These are phyloP conservation scores for Purpureocillium lavendulum DNA, from an alignment of 2,329 filamentous ascomycete genomes.

Conservation along the genomic window DNA sequence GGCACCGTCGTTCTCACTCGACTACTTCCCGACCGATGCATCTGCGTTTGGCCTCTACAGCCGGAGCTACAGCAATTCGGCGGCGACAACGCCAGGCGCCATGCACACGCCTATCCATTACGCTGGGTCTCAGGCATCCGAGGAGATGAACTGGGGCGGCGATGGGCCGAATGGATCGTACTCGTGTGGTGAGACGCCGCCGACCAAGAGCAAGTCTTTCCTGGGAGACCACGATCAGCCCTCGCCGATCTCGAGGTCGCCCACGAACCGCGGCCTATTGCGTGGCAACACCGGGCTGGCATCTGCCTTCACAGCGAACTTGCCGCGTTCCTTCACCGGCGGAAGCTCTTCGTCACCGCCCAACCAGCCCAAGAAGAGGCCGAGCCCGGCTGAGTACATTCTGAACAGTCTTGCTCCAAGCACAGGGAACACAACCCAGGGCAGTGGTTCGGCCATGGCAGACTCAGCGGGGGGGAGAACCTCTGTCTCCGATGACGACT, in stretches of 20 bases:
- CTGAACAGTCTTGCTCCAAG: conserved; percentile 45
- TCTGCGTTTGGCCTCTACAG: conserved; percentile 43
- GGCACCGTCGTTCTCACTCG: conserved; percentile 56
- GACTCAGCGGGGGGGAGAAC: conserved; percentile 40
- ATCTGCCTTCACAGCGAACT: conserved; percentile 45
- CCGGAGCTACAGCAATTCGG: conserved; percentile 45
- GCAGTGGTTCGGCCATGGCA: conserved; percentile 33
- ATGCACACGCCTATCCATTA: conserved; percentile 46
- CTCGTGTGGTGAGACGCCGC: conserved; percentile 55
- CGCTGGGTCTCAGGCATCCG: conserved; percentile 48
- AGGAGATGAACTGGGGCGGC: conserved; percentile 42
- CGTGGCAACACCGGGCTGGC: conserved; percentile 47
- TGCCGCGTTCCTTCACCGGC: conserved; percentile 37
- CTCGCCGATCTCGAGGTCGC: conserved; percentile 51
- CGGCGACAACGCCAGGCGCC: conserved; percentile 48
- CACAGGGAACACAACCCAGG: conserved; percentile 39
- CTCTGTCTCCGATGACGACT: conserved; percentile 47
- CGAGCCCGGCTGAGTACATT: conserved; percentile 54
- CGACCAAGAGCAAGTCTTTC: conserved; percentile 39
- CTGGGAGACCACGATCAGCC: conserved; percentile 36
- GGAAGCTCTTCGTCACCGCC: conserved; percentile 35
- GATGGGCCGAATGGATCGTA: conserved; percentile 50
- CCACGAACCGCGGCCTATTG: conserved; percentile 43
- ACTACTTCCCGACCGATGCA: conserved; percentile 55
- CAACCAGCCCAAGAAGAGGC: conserved; percentile 39